Evolutionary conservation across 176 grass and related monocot species (phyloP).

Genomic region (Rhynchospora tenuis): DNA sequence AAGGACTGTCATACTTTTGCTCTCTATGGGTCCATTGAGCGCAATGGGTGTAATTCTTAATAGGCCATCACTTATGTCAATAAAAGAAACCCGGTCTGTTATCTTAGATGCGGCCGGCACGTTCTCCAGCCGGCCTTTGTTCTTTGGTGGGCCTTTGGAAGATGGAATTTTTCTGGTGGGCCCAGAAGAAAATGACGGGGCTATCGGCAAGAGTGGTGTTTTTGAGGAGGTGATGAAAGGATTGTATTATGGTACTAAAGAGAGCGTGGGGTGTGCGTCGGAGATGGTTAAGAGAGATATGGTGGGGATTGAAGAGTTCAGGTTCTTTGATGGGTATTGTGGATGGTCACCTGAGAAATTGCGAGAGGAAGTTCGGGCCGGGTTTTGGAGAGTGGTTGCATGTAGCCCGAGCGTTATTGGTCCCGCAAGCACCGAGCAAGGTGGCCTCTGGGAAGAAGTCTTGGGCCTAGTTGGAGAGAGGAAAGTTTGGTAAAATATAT

Average conservation of each 20-base stretch:
- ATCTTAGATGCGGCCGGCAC: conserved; percentile 37
- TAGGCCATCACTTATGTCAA: conserved; percentile 89
- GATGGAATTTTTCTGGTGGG: conserved; percentile 70
- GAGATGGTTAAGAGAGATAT: conserved; percentile 81
- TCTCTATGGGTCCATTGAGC: conserved; percentile 46
- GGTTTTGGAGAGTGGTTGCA: conserved; percentile 74
- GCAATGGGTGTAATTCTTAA: conserved; percentile 89
- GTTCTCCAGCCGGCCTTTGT: conserved; percentile 66
- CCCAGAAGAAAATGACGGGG: background rate
- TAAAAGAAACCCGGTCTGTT: conserved; percentile 71
- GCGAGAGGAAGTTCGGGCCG: conserved; percentile 50
- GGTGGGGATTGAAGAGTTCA: conserved; percentile 54
- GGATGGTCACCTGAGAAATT: conserved; percentile 77
- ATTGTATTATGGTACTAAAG: conserved; percentile 64
- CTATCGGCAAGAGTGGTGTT: conserved; percentile 46
- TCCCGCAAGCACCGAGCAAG: conserved; percentile 28
- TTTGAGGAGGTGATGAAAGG: conserved; percentile 85
- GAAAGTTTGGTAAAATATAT: conserved; percentile 52
- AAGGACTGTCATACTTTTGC: conserved; percentile 75
- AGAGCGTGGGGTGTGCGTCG: conserved; percentile 70
- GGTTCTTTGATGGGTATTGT: conserved; percentile 88
- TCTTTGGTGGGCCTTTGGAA: conserved; percentile 83
- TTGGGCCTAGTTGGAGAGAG: conserved; percentile 55
- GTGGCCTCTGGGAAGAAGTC: conserved; percentile 74
- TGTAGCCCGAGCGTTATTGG: conserved; percentile 73